phyloP scores from a whole-genome alignment of 1,284 basidiomycete genomes.

The Ceratobasidium sp. region DNA sequence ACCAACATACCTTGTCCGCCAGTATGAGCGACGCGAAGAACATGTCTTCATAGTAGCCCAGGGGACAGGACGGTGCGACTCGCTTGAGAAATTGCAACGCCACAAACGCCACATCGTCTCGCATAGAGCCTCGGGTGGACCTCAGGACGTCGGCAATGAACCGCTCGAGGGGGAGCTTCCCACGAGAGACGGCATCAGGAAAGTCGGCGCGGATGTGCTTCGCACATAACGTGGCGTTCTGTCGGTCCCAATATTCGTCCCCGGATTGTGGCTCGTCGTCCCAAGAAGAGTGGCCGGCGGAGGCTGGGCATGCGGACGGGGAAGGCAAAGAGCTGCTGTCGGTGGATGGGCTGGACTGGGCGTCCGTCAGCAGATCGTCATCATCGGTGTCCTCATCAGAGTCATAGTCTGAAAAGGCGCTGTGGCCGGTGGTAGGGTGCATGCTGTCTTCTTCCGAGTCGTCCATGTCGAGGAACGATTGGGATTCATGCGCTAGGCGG shows the following conservation, averaged over 20 bases:
- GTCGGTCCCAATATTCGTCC: slow-evolving; percentile 43
- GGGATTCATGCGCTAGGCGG: background rate
- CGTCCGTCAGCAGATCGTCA: slow-evolving; percentile 9
- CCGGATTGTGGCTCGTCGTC: slow-evolving; percentile 29
- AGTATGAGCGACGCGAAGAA: slow-evolving; percentile 40
- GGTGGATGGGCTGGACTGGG: slow-evolving; percentile 25
- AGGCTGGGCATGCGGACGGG: slow-evolving; percentile 18
- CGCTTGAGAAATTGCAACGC: slow-evolving; percentile 39
- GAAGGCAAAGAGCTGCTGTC: slow-evolving; percentile 25
- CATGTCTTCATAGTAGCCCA: slow-evolving; percentile 42
- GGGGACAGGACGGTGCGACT: slow-evolving; percentile 22
- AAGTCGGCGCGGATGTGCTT: slow-evolving; percentile 32
- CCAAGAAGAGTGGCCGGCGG: slow-evolving; percentile 31
- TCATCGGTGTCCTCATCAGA: slow-evolving; percentile 33
- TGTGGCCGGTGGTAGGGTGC: slow-evolving; percentile 32
- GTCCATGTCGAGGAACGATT: slow-evolving; percentile 43
- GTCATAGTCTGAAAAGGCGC: slow-evolving; percentile 42
- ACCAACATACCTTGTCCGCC: slow-evolving; percentile 34
- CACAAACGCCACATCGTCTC: slow-evolving; percentile 40
- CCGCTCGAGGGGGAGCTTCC: slow-evolving; percentile 16
- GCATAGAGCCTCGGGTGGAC: slow-evolving; percentile 24
- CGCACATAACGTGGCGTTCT: slow-evolving; percentile 30
- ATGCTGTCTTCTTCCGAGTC: slow-evolving; percentile 20
- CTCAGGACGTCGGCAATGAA: slow-evolving; percentile 37
- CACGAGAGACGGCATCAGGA: slow-evolving; percentile 21